phyloP scores from a whole-genome alignment of 495 filamentous ascomycete species.

The Neurospora sp. region DNA sequence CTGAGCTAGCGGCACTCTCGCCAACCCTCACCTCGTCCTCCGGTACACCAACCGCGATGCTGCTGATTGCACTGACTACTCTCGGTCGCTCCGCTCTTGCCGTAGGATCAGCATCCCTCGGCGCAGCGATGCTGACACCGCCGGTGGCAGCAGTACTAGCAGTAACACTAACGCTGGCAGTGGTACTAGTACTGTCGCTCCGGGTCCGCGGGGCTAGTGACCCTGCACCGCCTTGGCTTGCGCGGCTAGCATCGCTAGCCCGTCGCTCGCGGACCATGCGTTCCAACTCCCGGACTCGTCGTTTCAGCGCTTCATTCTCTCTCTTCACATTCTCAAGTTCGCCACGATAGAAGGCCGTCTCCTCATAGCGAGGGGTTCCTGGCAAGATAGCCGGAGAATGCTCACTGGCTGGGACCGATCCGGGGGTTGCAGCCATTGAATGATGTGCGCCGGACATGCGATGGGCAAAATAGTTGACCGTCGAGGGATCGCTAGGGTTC shows the following conservation, averaged over 20 bases:
- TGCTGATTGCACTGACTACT: constrained; percentile 26
- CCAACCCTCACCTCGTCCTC: constrained; percentile 44
- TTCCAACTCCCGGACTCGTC: constrained; percentile 67
- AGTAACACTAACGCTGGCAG: constrained; percentile 32
- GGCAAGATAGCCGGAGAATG: constrained; percentile 37
- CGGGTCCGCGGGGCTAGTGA: not conserved
- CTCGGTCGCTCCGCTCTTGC: constrained; percentile 19
- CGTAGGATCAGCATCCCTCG: constrained; percentile 10
- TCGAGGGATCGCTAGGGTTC: constrained; percentile 12
- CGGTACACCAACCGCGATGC: constrained; percentile 32
- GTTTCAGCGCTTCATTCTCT: constrained; percentile 72
- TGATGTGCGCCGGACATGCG: constrained; percentile 8
- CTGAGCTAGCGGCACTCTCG: constrained; percentile 46
- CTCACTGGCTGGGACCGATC: constrained; percentile 15
- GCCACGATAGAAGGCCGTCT: constrained; percentile 53
- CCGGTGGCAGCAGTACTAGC: constrained; percentile 16
- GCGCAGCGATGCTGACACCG: constrained; percentile 22
- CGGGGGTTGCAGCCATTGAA: constrained; percentile 8
- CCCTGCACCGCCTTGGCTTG: constrained; percentile 5
- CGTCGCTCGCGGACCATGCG: constrained; percentile 34
- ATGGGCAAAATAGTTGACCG: constrained; percentile 24
- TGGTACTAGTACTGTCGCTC: constrained; percentile 33
- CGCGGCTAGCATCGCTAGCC: constrained; percentile 31
- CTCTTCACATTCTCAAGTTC: constrained; percentile 65
- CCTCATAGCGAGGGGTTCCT: constrained; percentile 58